Evolutionary conservation across 495 filamentous ascomycete species (phyloP).

Genomic region (Hyaloscypha hepaticicola): DNA sequence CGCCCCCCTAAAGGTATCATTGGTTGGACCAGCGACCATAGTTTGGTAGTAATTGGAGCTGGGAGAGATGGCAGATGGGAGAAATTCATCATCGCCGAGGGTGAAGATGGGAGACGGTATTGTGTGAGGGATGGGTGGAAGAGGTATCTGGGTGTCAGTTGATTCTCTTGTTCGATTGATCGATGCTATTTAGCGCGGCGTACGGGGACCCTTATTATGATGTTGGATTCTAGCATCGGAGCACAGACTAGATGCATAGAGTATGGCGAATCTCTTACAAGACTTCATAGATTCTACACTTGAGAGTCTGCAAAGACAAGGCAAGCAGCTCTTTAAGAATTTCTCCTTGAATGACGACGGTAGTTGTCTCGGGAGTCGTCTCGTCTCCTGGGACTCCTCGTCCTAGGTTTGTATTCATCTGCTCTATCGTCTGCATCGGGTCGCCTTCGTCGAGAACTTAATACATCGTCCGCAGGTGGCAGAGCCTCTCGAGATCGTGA

Average conservation of each 20-base stretch:
- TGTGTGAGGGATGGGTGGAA: slow-evolving; percentile 77
- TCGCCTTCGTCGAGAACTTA: slow-evolving; percentile 25
- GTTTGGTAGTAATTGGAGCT: slow-evolving; percentile 73
- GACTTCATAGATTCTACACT: neutral
- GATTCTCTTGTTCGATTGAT: neutral
- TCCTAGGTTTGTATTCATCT: slow-evolving; percentile 30
- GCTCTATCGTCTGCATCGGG: slow-evolving; percentile 30
- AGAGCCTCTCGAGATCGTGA: slow-evolving; percentile 29
- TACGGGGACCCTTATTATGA: neutral
- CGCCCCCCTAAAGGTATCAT: slow-evolving; percentile 72
- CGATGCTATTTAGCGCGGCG: slow-evolving; percentile 26
- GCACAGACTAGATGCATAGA: neutral
- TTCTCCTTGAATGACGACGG: slow-evolving; percentile 26
- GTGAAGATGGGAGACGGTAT: slow-evolving; percentile 58
- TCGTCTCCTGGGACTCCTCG: slow-evolving; percentile 30
- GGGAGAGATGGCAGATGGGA: slow-evolving; percentile 83
- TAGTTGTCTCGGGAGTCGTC: slow-evolving; percentile 22
- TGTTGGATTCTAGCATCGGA: neutral
- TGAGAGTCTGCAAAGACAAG: neutral
- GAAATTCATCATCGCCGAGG: slow-evolving; percentile 67
- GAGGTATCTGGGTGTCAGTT: slow-evolving; percentile 61
- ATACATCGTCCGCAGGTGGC: slow-evolving; percentile 28
- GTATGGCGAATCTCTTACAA: neutral
- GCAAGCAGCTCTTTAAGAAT: slow-evolving; percentile 23
- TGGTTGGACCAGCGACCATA: slow-evolving; percentile 70